phyloP scores from a whole-genome alignment of 1,139 yeast species.

The Debaryomyces fabryi region DNA sequence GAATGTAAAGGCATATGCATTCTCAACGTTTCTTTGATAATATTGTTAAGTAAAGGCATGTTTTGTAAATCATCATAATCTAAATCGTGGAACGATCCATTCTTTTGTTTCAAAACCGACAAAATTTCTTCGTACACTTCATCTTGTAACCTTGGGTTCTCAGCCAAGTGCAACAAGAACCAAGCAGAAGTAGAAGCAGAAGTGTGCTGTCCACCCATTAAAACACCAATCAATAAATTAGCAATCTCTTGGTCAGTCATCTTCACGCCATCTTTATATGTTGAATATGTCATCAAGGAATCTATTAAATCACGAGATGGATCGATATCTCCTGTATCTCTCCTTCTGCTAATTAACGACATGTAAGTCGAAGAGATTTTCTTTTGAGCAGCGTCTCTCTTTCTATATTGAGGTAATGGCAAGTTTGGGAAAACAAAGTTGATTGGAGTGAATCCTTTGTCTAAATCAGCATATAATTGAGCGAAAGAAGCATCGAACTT shows the following conservation, averaged over 20 bases:
- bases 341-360: conserved; percentile 74
- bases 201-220: conserved; percentile 99
- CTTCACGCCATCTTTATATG: conserved; percentile 88
- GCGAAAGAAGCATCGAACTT: conserved; percentile 86
- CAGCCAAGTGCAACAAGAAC: conserved; percentile 89
- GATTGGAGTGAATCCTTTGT: conserved; percentile 94
- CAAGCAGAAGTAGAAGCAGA: conserved; percentile 96
- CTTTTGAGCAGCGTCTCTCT: conserved; percentile 85
- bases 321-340: conserved; percentile 68
- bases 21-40: conserved; percentile 90
- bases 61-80: conserved; percentile 82
- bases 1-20: conserved; percentile 97
- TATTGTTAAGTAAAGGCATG: conserved; percentile 78
- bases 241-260: conserved; percentile 97
- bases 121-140: conserved; percentile 75
- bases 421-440: conserved; percentile 94
- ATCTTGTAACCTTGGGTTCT: conserved; percentile 80
- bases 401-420: conserved; percentile 84
- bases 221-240: conserved; percentile 87
- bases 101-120: conserved; percentile 57
- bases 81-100: conserved; percentile 50
- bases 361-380: conserved; percentile 80
- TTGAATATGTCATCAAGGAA: conserved; percentile 76
- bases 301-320: conserved; percentile 89
- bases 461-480: conserved; percentile 82